Percentiles rank a stretch among this genome's conserved stretches.
Evolutionary conservation across 2,329 filamentous ascomycete species (phyloP).

Genomic region (Penicillium palitans): DNA sequence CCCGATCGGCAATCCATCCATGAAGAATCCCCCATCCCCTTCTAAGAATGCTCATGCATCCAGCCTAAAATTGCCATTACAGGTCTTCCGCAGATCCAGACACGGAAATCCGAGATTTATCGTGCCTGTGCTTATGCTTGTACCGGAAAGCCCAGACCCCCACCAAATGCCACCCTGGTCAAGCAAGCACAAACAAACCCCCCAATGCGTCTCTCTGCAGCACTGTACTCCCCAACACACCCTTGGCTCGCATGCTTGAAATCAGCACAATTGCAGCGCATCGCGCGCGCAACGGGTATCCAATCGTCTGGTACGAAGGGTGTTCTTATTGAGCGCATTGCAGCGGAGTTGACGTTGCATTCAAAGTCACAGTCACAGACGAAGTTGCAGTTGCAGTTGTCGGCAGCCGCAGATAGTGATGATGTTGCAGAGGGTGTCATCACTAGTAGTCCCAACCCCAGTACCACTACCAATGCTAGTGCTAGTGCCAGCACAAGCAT

Average conservation of each 20-base stretch:
- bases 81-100: not conserved
- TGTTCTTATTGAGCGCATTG: slow-evolving; percentile 54
- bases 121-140: not conserved
- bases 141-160: not conserved
- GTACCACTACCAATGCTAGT: not conserved
- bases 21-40: not conserved
- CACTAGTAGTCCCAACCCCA: not conserved
- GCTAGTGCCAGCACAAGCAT: not conserved
- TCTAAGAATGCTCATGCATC: not conserved
- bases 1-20: slow-evolving; percentile 8
- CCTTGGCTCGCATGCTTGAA: slow-evolving; percentile 50
- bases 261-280: slow-evolving; percentile 54
- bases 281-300: slow-evolving; percentile 63
- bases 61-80: not conserved
- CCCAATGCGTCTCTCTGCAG: slow-evolving; percentile 15
- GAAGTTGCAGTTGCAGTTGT: not conserved
- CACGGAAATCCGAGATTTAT: not conserved
- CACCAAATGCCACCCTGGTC: not conserved
- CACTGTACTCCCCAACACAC: slow-evolving; percentile 1
- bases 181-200: not conserved
- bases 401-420: not conserved
- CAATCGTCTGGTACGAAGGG: slow-evolving; percentile 61
- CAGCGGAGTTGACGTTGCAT: slow-evolving; percentile 23
- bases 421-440: not conserved
- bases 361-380: not conserved